Evolutionary conservation across 352 stramenopile species (phyloP).

Genomic region (Phytopythium montanum): DNA sequence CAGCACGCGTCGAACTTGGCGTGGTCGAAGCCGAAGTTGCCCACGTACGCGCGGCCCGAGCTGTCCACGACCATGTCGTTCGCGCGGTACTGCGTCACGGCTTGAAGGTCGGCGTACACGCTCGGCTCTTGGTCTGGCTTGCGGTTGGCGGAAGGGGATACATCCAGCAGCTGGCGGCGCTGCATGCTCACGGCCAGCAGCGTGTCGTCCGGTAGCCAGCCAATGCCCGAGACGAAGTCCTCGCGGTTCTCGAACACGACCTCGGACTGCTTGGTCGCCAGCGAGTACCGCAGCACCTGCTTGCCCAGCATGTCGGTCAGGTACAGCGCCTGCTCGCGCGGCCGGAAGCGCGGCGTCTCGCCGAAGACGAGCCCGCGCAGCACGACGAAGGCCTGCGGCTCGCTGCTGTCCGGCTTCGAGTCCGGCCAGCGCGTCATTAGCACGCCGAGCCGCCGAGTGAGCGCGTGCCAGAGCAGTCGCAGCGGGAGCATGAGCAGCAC

Average conservation of each 20-base stretch:
- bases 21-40: conserved; percentile 63
- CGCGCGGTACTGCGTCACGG: conserved; percentile 39
- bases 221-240: conserved; percentile 51
- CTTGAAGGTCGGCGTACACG: conserved; percentile 49
- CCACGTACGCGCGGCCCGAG: conserved; percentile 42
- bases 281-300: conserved; percentile 46
- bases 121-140: conserved; percentile 11
- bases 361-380: conserved; percentile 44
- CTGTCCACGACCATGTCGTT: conserved; percentile 56
- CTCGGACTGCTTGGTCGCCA: conserved; percentile 25
- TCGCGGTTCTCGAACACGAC: conserved; percentile 38
- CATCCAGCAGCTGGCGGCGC: conserved; percentile 34
- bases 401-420: conserved; percentile 2
- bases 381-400: conserved; percentile 31
- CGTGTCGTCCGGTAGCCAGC: conserved; percentile 52
- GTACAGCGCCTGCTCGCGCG: conserved; percentile 52
- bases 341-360: conserved; percentile 53
- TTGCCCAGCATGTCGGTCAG: conserved; percentile 56
- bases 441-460: conserved; percentile 13
- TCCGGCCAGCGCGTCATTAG: conserved; percentile 4
- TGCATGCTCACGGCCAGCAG: conserved; percentile 31
- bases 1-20: conserved; percentile 20
- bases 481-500: conserved; percentile 16
- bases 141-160: conserved; percentile 17
- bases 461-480: conserved; percentile 24